A percentile compares a stretch with the other conserved stretches of the same genome.
phyloP scores from a whole-genome alignment of 2,329 filamentous ascomycete species.

The Lojkania enalia region DNA sequence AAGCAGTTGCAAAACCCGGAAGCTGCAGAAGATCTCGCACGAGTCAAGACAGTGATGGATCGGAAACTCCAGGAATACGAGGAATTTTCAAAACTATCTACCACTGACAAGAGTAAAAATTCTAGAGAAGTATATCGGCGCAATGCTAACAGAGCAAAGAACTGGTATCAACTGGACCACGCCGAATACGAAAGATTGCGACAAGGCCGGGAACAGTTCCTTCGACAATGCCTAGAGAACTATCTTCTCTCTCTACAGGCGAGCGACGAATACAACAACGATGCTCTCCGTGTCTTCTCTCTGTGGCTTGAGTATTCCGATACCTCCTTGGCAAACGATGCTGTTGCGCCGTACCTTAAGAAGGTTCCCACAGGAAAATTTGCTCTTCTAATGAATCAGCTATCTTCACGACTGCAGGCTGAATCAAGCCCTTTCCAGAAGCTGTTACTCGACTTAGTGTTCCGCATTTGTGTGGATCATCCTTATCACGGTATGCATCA shows the following conservation, averaged over 20 bases:
- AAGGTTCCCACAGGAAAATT: constrained; percentile 90
- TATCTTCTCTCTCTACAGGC: constrained; percentile 84
- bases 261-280: constrained; percentile 86
- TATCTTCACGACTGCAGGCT: constrained; percentile 87
- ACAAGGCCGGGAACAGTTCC: constrained; percentile 75
- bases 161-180: constrained; percentile 89
- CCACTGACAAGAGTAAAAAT: constrained; percentile 48
- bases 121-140: constrained; percentile 57
- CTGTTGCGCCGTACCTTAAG: constrained; percentile 70
- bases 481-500: constrained; percentile 98
- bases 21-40: constrained; percentile 78
- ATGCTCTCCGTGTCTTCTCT: constrained; percentile 87
- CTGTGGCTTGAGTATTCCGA: constrained; percentile 88
- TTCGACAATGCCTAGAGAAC: constrained; percentile 89
- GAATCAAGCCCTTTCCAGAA: constrained; percentile 72
- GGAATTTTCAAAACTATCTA: constrained; percentile 67
- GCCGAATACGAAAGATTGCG: constrained; percentile 80
- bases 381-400: constrained; percentile 88
- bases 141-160: constrained; percentile 71
- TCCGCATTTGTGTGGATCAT: constrained; percentile 86
- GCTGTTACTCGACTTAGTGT: constrained; percentile 72
- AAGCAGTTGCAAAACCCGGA: constrained; percentile 88
- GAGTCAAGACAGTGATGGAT: constrained; percentile 76
- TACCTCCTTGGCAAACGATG: constrained; percentile 74
- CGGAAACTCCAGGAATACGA: constrained; percentile 80